Conservation (phyloP, 148 eudicot genomes). For the Chenopodium berlandieri region DNA sequence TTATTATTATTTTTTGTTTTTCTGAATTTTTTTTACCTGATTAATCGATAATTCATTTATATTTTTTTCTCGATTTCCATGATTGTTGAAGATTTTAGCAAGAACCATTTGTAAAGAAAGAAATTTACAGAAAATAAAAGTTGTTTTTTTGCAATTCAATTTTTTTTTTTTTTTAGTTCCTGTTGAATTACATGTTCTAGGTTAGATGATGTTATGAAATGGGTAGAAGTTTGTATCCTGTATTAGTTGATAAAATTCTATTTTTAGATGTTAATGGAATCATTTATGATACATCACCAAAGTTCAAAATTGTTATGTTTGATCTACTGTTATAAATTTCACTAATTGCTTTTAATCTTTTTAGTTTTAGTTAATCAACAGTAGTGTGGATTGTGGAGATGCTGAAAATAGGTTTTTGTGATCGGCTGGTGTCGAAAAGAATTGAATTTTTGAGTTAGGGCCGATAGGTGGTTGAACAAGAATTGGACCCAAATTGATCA, state of each 20-base stretch:
- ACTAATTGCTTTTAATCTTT: background rate
- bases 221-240: background rate
- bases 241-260: background rate
- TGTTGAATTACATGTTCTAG: background rate
- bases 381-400: too few species aligned
- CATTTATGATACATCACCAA: background rate
- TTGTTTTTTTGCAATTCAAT: background rate
- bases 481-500: too few species aligned
- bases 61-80: background rate
- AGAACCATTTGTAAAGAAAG: too few species aligned
- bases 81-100: background rate
- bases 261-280: background rate
- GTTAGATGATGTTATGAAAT: background rate
- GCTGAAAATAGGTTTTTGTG: background rate
- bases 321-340: background rate
- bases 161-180: background rate
- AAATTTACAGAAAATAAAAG: background rate
- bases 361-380: too few species aligned
- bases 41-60: background rate
- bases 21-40: background rate
- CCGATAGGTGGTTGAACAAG: background rate
- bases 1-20: background rate
- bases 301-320: background rate
- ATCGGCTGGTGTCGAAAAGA: too few species aligned
- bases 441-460: background rate